Conservation (phyloP, 768 basidiomycete genomes). For the Termitomyces sp. region DNA sequence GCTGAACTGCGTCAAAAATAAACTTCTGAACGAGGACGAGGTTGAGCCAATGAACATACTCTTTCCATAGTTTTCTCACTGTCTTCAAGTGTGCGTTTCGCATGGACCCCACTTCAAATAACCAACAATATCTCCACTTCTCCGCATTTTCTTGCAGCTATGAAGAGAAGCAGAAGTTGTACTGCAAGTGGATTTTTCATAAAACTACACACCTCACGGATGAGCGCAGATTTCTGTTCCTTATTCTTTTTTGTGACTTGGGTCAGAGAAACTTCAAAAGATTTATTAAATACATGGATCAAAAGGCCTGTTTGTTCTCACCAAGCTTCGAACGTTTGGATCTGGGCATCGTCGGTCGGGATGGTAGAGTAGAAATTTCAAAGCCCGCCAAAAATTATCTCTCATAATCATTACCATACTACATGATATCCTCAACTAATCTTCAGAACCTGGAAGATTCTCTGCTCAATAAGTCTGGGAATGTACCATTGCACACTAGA, state of each 20-base stretch:
- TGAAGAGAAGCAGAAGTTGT: slow-evolving; percentile 1
- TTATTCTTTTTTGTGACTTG: slow-evolving; percentile 92
- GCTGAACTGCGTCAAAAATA: slow-evolving; percentile 51
- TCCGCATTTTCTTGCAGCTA: slow-evolving; percentile 81
- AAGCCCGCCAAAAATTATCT: slow-evolving; percentile 45
- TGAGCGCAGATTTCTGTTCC: slow-evolving; percentile 81
- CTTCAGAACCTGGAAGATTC: slow-evolving; percentile 65
- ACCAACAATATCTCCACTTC: slow-evolving; percentile 93
- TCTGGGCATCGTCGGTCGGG: slow-evolving; percentile 60
- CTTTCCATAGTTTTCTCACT: slow-evolving; percentile 90
- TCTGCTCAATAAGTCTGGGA: slow-evolving; percentile 72
- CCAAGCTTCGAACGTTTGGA: slow-evolving; percentile 89
- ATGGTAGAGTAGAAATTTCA: slow-evolving; percentile 22
- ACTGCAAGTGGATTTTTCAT: background rate
- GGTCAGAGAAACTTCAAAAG: slow-evolving; percentile 73
- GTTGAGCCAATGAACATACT: slow-evolving; percentile 39
- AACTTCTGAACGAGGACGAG: background rate
- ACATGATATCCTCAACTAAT: slow-evolving; percentile 38
- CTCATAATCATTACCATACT: slow-evolving; percentile 13
- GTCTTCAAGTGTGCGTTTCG: slow-evolving; percentile 92
- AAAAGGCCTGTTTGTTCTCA: slow-evolving; percentile 28
- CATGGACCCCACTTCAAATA: slow-evolving; percentile 95
- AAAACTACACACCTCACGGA: slow-evolving; percentile 57
- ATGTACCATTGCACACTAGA: slow-evolving; percentile 74
- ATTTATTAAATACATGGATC: slow-evolving; percentile 6